Base-by-base conservation (phyloP, 768 basidiomycete genomes). In the Filobasidium floriforme region DNA sequence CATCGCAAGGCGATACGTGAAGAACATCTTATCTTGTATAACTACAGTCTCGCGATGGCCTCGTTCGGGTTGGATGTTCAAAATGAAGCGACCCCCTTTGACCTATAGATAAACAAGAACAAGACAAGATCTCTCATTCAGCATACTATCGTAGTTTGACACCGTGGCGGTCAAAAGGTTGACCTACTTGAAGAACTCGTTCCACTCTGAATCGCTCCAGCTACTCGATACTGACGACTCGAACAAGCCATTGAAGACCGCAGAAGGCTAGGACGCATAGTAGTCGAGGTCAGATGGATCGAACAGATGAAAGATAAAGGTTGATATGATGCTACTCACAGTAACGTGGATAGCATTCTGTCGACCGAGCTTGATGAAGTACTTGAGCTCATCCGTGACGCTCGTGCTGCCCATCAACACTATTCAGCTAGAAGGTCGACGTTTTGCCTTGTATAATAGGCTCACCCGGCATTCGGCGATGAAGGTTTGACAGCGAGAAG, bases 301-400 rank as follows among this genome's bases (percentile, higher is more conserved):
- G 1, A 0, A 41, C 18, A 14, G 5, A 32, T 4, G 22, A 19
- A 19, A 49, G 18, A 57, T 57, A 28, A 32, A 24, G 15, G 26
- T 26, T 28, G 54, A 22, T 41, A 15, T n/a, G 1, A 89, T 80
- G 1, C 82, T 84, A 46, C 90, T 88, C 4, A 92, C 90, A 1
- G 91, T 92, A 57, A 94, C 90, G 70, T 97, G 93, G 46, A 96
- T 85, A 1, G 89, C 83, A 68, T 97, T 96, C 80, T 96, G 92
- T 68, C 93, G 82, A 18, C 88, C 85, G 76, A 88, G 87, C 79
- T 93, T 96, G 82, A 96, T 90, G 92, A 57, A 59, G 75, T 92
- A 90, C 80, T 94, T 96, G 68, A 96, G 80, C 70, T 89, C 89
- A 67, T 90, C 86, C 0, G 89, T 90, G 28, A 90, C 87, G 2